Base-by-base conservation (phyloP, 2,329 filamentous ascomycete species). In the Claviceps pazoutovae region DNA sequence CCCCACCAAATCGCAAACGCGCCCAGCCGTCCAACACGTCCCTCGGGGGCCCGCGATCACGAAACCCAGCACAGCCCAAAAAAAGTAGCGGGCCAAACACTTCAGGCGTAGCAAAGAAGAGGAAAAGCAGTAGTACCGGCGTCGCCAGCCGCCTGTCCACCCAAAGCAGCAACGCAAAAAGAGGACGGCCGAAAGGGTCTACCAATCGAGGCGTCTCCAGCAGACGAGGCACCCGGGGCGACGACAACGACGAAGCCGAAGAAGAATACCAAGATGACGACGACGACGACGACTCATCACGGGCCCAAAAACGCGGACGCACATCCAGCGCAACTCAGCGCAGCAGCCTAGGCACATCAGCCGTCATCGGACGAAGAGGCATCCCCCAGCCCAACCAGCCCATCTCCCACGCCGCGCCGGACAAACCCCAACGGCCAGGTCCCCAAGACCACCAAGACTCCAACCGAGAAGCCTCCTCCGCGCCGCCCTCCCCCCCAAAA, bases 1-100 rank as follows among this genome's bases (percentile, higher is more conserved):
- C 59, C 44, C 56, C 64, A 37, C 26, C 41, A 50, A 70, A 69
- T 57, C 71, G 71, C 56, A 73, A 72, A 59, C 71, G 71, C 61
- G 68, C 68, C 51, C 65, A 30, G 38, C 47, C 39, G 39, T 26
- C 48, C 23, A 44, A 45, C 48, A 30, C 48, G 41, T 50, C 48
- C 46, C 9, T 46, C n/a, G 45, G 44, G 44, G 26, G 37, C 47
- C 26, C 16, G 21, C 47, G 37, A 17, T 11, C 47, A 42, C 47
- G 47, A 42, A 48, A 48, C 46, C 19, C 36, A 38, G 46, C 46
- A 19, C 46, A 48, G 19, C 37, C 47, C 23, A 49, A 23, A 19
- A 30, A 17, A 5, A 42, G 47, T 21, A 21, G 21, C 36, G 46
- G 46, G 7, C 19, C 47, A 2, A 16, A 14, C 14, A 38, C 26